Evolutionary conservation across 2,329 filamentous ascomycete species (phyloP).

Genomic region (Fusarium armeniacum): DNA sequence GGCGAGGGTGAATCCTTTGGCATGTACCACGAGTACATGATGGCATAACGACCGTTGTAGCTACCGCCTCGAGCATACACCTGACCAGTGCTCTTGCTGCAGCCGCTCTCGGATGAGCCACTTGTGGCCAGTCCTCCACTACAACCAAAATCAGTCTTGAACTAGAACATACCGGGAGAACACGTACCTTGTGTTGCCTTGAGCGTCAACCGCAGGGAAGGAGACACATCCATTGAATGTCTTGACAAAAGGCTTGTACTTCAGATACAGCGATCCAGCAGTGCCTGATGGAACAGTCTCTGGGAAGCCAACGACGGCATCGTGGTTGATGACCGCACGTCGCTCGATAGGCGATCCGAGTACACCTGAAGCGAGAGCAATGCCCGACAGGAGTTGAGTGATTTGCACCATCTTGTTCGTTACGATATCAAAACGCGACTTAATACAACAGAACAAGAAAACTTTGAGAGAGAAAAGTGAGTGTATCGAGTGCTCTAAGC

Average conservation of each 20-base stretch:
- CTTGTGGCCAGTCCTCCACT: conserved; percentile 55
- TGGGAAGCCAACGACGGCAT: conserved; percentile 53
- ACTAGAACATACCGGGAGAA: neutral
- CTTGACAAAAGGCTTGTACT: conserved; percentile 55
- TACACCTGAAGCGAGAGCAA: conserved; percentile 39
- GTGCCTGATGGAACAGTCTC: conserved; percentile 51
- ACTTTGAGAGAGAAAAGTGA: neutral
- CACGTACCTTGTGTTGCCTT: conserved; percentile 63
- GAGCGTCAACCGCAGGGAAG: conserved; percentile 71
- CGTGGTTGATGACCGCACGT: conserved; percentile 51
- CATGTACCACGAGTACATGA: conserved; percentile 64
- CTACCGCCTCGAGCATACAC: conserved; percentile 56
- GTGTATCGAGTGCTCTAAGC: neutral
- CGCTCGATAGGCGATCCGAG: conserved; percentile 47
- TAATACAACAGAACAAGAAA: neutral
- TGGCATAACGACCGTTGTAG: conserved; percentile 54
- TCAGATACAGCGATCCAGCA: conserved; percentile 51
- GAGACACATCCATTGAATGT: conserved; percentile 73
- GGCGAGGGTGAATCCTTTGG: conserved; percentile 58
- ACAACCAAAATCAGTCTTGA: conserved; percentile 4
- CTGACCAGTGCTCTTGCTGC: conserved; percentile 56
- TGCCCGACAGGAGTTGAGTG: conserved; percentile 38
- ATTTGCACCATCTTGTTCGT: conserved; percentile 43
- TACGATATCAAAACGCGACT: neutral
- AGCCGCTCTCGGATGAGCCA: conserved; percentile 52